Evolutionary conservation across 495 filamentous ascomycete species (phyloP), one percentile per base, ranked within the genome.

Genomic region (Aspergillus diversus): DNA sequence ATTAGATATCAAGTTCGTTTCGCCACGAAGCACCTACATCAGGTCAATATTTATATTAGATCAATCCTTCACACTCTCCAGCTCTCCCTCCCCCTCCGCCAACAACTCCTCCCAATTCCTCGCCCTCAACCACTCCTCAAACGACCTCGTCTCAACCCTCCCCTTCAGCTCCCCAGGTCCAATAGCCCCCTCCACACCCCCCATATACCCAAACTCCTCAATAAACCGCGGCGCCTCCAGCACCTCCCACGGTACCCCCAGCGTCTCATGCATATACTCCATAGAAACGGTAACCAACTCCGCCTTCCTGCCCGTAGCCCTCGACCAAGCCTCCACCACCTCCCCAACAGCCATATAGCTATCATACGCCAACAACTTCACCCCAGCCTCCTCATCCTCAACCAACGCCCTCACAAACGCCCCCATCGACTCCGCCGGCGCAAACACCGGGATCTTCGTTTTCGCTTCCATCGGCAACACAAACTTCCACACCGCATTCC

Each of bases 361-460:
- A 54, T 82, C 75, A 59, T 80, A 82, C 0, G 78, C 80, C 3
- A 81, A 65, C 0, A 83, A 62, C 63, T 75, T 80, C 11, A 60
- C 73, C 0, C 74, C 71, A 8, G 80, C 58, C 0, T 33, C 62
- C 49, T 81, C 78, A 49, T 73, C 69, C 57, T 42, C 17, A 3
- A 80, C 64, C 54, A 82, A 66, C 15, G 76, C 74, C n/a, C 65
- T 69, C 0, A 82, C 80, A 58, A 78, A 82, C 5, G 58, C 63
- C 4, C 80, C 80, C 0, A 75, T 77, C 0, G 77, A 78, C 13
- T 63, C 57, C n/a, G 59, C 64, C 6, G 73, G 71, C 59, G 77
- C 68, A n/a, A 78, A 75, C 21, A 81, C 73, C 4, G 78, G 77
- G 1, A 82, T 58, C 8, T 65, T 63, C 5, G 62, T 64, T 7